Evolutionary conservation across 1,284 basidiomycete genomes (phyloP).

Genomic region (Dichomitus squalens): DNA sequence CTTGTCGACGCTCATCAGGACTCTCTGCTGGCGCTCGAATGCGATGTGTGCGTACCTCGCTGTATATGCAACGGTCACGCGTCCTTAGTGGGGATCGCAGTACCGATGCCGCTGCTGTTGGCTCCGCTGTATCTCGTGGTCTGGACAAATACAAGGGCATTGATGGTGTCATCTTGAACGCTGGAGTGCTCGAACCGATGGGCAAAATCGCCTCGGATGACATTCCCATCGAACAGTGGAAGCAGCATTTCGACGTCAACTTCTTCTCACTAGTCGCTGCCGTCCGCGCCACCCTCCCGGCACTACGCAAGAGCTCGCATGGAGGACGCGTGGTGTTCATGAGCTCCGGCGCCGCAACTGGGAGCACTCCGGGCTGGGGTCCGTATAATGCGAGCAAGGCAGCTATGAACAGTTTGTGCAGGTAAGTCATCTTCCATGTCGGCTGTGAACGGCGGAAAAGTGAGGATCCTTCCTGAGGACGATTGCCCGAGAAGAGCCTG

Average conservation of each 20-base stretch:
- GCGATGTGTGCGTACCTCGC: constrained; percentile 65
- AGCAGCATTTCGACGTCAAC: constrained; percentile 75
- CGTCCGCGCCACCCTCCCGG: constrained; percentile 65
- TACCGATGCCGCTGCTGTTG: constrained; percentile 59
- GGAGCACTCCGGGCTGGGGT: constrained; percentile 70
- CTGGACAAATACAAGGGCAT: constrained; percentile 58
- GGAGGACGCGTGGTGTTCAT: constrained; percentile 78
- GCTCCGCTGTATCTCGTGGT: constrained; percentile 49
- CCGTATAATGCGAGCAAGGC: constrained; percentile 84
- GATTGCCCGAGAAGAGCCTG: constrained; percentile 78
- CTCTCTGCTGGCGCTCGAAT: constrained; percentile 59
- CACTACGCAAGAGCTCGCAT: constrained; percentile 59
- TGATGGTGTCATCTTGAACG: constrained; percentile 81
- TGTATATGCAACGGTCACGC: constrained; percentile 11
- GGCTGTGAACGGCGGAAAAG: neutral
- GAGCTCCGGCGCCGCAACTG: constrained; percentile 79
- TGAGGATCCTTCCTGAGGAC: constrained; percentile 52
- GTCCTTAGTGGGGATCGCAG: constrained; percentile 35
- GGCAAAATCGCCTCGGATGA: constrained; percentile 42
- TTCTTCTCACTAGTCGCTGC: constrained; percentile 80
- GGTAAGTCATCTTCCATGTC: constrained; percentile 40
- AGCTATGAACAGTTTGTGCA: constrained; percentile 82
- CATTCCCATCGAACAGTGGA: constrained; percentile 54
- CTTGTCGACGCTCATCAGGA: constrained; percentile 48
- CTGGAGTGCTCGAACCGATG: constrained; percentile 65